A percentile compares a stretch with the other conserved stretches of the same genome.
Conservation (phyloP, 768 basidiomycete species). For the Coprinopsis cinerea region DNA sequence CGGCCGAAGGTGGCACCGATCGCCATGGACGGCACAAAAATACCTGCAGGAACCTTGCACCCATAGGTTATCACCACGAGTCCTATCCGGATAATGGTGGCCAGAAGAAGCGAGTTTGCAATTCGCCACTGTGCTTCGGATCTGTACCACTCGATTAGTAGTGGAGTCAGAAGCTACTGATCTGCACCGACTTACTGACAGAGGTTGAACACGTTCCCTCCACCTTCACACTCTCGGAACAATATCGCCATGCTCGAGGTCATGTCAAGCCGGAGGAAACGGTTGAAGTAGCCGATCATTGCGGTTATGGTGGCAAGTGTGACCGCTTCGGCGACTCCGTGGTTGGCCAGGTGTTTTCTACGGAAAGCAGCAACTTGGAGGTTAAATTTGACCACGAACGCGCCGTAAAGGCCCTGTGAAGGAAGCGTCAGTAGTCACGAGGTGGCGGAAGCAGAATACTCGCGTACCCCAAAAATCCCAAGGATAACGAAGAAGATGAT, state of each 20-base stretch:
- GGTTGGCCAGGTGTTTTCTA: conserved; percentile 76
- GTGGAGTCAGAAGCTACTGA: background rate
- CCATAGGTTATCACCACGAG: conserved; percentile 93
- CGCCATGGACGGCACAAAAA: conserved; percentile 99
- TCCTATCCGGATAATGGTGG: conserved; percentile 81
- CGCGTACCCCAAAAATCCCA: conserved; percentile 83
- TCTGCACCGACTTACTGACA: conserved; percentile 73
- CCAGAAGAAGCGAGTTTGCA: conserved; percentile 86
- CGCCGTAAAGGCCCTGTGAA: conserved; percentile 88
- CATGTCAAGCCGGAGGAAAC: conserved; percentile 95
- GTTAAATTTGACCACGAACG: conserved; percentile 95
- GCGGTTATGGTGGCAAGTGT: conserved; percentile 84
- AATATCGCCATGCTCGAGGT: conserved; percentile 92
- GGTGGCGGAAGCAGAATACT: background rate
- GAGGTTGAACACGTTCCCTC: conserved; percentile 78
- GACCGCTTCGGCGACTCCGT: conserved; percentile 88
- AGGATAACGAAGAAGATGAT: conserved; percentile 94
- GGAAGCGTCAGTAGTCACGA: conserved; percentile 10
- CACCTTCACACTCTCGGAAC: conserved; percentile 94
- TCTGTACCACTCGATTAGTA: conserved; percentile 33
- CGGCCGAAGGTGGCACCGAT: conserved; percentile 95
- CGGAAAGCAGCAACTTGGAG: conserved; percentile 93
- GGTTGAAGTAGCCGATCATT: conserved; percentile 89
- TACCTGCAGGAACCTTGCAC: conserved; percentile 94
- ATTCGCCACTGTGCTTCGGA: conserved; percentile 90